Evolutionary conservation across 1,284 basidiomycete genomes (phyloP).

Genomic region (Wolfiporia cocos): DNA sequence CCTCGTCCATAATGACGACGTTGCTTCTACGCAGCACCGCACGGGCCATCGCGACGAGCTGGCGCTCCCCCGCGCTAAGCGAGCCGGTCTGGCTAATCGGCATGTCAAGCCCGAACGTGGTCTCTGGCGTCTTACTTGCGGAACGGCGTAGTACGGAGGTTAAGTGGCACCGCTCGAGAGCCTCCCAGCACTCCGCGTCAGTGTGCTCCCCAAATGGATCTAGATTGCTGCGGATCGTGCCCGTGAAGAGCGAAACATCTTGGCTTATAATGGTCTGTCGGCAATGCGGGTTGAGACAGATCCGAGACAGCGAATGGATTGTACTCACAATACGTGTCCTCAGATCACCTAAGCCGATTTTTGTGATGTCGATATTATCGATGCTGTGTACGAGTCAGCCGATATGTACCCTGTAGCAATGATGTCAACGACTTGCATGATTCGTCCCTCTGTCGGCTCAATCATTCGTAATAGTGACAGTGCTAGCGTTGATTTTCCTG

Average conservation of each 20-base stretch:
- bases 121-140: slow-evolving; percentile 9
- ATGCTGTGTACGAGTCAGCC: slow-evolving; percentile 34
- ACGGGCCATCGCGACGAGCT: slow-evolving; percentile 71
- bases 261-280: slow-evolving; percentile 75
- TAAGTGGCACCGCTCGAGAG: slow-evolving; percentile 61
- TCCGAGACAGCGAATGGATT: not conserved
- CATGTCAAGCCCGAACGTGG: slow-evolving; percentile 44
- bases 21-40: slow-evolving; percentile 72
- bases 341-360: slow-evolving; percentile 79
- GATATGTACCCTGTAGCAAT: slow-evolving; percentile 2
- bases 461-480: slow-evolving; percentile 76
- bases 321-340: slow-evolving; percentile 49
- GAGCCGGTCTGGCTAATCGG: slow-evolving; percentile 64
- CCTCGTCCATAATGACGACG: slow-evolving; percentile 85
- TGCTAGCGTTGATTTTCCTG: slow-evolving; percentile 70
- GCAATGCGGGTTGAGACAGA: not conserved
- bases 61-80: slow-evolving; percentile 75
- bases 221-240: slow-evolving; percentile 75
- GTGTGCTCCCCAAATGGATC: slow-evolving; percentile 66
- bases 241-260: slow-evolving; percentile 82
- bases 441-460: slow-evolving; percentile 67
- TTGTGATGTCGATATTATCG: slow-evolving; percentile 79
- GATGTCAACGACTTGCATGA: slow-evolving; percentile 44
- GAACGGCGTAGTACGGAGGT: slow-evolving; percentile 31
- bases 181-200: slow-evolving; percentile 59